A percentile compares a stretch with the other conserved stretches of the same genome.
phyloP scores from a whole-genome alignment of 1,284 basidiomycete species.

The Marasmius fiardii region DNA sequence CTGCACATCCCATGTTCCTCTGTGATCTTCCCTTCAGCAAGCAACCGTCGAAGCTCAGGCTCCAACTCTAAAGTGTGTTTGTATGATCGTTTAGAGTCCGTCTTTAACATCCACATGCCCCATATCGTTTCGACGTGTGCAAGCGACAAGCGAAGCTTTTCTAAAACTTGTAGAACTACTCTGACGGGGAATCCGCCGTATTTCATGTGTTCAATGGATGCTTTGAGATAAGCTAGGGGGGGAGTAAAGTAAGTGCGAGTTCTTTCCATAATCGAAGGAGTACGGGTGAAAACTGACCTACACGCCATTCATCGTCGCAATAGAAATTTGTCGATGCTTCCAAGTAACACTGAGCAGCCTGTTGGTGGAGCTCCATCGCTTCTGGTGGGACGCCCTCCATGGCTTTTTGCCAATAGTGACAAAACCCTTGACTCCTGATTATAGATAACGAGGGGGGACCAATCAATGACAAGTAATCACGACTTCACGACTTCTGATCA shows the following conservation, averaged over 20 bases:
- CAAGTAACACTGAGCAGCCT: not conserved
- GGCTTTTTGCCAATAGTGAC: too few relatives aligned
- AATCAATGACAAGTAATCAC: too few relatives aligned
- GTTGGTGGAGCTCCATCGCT: not conserved
- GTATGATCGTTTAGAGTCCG: not conserved
- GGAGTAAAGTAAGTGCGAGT: not conserved
- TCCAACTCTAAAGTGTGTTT: not conserved
- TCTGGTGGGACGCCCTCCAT: not conserved
- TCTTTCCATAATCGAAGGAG: not conserved
- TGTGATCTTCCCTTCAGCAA: not conserved
- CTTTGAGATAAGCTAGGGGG: not conserved
- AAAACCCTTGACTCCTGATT: too few relatives aligned
- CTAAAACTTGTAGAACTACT: not conserved
- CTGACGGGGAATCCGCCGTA: not conserved
- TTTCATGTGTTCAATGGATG: not conserved
- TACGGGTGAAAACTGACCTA: not conserved
- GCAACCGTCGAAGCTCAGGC: not conserved
- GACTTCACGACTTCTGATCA: too few relatives aligned
- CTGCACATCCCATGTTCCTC: not conserved
- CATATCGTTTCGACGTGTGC: not conserved
- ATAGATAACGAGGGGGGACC: too few relatives aligned
- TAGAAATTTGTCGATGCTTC: not conserved
- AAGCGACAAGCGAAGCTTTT: not conserved
- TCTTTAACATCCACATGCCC: not conserved
- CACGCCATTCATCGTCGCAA: not conserved